Conservation (phyloP, 2,329 filamentous ascomycete species). For the Tolypocladium amazonense region DNA sequence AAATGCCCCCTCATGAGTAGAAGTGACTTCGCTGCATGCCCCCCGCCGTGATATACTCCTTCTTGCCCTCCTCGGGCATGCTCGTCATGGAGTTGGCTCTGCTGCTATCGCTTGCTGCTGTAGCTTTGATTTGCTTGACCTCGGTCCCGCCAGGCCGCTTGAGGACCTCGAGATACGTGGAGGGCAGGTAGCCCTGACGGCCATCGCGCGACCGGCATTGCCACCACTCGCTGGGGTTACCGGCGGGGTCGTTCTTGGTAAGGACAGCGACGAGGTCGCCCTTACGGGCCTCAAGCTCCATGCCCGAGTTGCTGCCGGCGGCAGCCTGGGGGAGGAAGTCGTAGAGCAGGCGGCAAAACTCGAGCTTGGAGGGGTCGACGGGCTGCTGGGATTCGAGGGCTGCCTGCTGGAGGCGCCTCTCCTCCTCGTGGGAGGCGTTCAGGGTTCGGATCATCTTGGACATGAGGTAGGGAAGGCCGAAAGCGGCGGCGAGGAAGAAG, state of each 20-base stretch:
- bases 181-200: slow-evolving; percentile 81
- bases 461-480: slow-evolving; percentile 94
- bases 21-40: slow-evolving; percentile 50
- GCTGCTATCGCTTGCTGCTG: slow-evolving; percentile 33
- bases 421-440: slow-evolving; percentile 74
- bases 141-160: slow-evolving; percentile 37
- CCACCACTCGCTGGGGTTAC: slow-evolving; percentile 95
- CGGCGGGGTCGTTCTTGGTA: slow-evolving; percentile 83
- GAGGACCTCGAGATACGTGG: slow-evolving; percentile 76
- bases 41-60: slow-evolving; percentile 41
- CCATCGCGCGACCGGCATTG: slow-evolving; percentile 84
- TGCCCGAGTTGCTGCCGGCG: slow-evolving; percentile 35
- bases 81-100: slow-evolving; percentile 41
- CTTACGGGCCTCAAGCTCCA: slow-evolving; percentile 88
- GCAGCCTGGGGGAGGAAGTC: slow-evolving; percentile 73
- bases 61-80: slow-evolving; percentile 31
- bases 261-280: slow-evolving; percentile 92
- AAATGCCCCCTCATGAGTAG: slow-evolving; percentile 32
- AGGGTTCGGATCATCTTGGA: slow-evolving; percentile 85
- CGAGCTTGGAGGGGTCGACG: slow-evolving; percentile 80
- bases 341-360: slow-evolving; percentile 91
- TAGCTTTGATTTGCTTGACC: slow-evolving; percentile 41
- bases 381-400: slow-evolving; percentile 40
- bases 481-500: slow-evolving; percentile 89
- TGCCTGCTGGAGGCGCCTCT: slow-evolving; percentile 43